Evolutionary conservation across 495 filamentous ascomycete species (phyloP), one percentile per base, ranked within the genome.

Genomic region (Parathielavia hyrcaniae): DNA sequence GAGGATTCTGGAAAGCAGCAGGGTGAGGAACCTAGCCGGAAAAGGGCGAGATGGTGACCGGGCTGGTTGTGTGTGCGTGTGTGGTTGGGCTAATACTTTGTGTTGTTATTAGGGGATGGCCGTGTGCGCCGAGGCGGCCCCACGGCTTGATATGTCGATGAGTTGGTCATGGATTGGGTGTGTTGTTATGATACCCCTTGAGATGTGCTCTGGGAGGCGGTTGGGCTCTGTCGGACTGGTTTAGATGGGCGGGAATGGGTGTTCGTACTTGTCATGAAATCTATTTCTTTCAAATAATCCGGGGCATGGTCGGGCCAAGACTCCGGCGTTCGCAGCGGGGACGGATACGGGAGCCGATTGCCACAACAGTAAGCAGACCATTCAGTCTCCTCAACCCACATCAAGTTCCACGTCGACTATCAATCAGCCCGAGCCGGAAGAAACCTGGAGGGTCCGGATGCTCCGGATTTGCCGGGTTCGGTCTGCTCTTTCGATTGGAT

Each of bases 11-110:
- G 16, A 17, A 34, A 36, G 17, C n/a, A 36, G 17, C n/a, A 54
- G 34, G 41, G 53, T 34, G 61, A 59, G 47, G 61, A 63, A 44
- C 61, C 61, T 12, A 59, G 55, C 12, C 57, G 52, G 38, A 63
- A 63, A 47, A 36, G 56, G 43, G 47, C 56, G 47, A 59, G 47
- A 30, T 8, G 49, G 22, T 53, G 57, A 59, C 35, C 1, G 32
- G n/a, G 20, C 9, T 16, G 48, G 20, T 6, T 23, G 32, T 38
- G n/a, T 20, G 7, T 19, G 5, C 35, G 48, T 58, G 45, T 57
- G 34, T 39, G 39, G 35, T 47, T 59, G 49, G 55, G 46, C 47
- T 50, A 57, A 50, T 57, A 23, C n/a, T 50, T 40, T 49, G 43
- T 48, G 20, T 12, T 35, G 22, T 26, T 45, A 57, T 26, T 45